Conservation (phyloP, 2,329 filamentous ascomycete genomes). For the Hymenoscyphus linearis region DNA sequence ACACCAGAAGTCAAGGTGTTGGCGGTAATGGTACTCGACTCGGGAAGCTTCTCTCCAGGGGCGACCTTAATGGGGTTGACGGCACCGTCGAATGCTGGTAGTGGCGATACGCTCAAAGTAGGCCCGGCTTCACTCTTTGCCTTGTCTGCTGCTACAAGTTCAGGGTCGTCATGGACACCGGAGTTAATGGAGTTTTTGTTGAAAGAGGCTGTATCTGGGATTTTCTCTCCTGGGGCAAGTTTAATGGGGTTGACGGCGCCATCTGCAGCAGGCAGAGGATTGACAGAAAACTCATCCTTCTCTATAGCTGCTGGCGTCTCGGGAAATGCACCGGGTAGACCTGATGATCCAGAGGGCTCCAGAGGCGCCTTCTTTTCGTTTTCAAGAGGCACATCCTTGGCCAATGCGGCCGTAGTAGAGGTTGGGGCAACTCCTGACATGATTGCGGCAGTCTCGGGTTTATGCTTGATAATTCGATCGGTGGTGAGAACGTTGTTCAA, state of each 20-base stretch:
- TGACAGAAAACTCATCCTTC: conserved; percentile 42
- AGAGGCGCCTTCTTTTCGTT: conserved; percentile 13
- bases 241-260: conserved; percentile 73
- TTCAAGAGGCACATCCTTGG: conserved; percentile 58
- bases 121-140: conserved; percentile 35
- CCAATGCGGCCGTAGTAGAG: conserved; percentile 67
- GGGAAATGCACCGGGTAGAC: conserved; percentile 64
- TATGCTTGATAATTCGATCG: conserved; percentile 56
- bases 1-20: conserved; percentile 69
- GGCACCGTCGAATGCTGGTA: conserved; percentile 55
- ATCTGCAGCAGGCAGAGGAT: conserved; percentile 57
- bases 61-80: conserved; percentile 77
- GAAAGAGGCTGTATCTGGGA: conserved; percentile 63
- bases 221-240: conserved; percentile 72
- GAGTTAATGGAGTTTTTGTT: conserved; percentile 63
- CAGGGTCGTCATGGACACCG: conserved; percentile 74
- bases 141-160: conserved; percentile 57
- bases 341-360: conserved; percentile 35
- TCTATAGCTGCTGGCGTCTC: conserved; percentile 56
- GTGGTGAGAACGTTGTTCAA: conserved; percentile 87
- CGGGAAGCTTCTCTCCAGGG: conserved; percentile 76
- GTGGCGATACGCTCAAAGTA: conserved; percentile 52
- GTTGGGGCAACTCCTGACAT: conserved; percentile 65
- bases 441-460: conserved; percentile 42
- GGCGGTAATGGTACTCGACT: conserved; percentile 55